phyloP scores from a whole-genome alignment of 2,329 filamentous ascomycete species.

The Neobulgaria alba region DNA sequence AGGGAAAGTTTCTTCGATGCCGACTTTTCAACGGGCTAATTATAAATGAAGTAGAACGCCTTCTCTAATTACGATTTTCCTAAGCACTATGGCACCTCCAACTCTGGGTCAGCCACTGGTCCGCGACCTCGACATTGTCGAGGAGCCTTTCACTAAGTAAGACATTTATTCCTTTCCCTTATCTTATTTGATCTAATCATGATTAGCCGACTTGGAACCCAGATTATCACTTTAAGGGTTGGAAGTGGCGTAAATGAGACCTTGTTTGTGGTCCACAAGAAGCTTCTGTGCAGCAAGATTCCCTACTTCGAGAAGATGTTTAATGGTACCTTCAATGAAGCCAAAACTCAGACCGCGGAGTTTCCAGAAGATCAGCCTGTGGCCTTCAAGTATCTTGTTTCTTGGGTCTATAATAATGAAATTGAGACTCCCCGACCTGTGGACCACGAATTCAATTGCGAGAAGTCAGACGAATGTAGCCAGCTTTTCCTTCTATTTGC shows the following conservation, averaged over 20 bases:
- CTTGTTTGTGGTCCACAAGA: constrained; percentile 12
- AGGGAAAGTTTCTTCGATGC: too few relatives aligned
- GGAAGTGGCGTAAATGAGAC: constrained; percentile 1
- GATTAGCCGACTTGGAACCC: constrained; percentile 5
- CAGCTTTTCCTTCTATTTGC: background rate
- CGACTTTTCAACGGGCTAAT: too few relatives aligned
- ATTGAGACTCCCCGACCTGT: background rate
- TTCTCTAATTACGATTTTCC: too few relatives aligned
- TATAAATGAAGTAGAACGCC: too few relatives aligned
- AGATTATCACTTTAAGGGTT: constrained; percentile 8
- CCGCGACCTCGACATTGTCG: background rate
- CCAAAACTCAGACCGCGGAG: constrained; percentile 2
- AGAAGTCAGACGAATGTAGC: background rate
- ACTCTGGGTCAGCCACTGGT: background rate
- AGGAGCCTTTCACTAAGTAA: background rate
- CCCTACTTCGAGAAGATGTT: constrained; percentile 16
- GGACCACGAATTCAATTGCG: background rate
- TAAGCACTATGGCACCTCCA: background rate
- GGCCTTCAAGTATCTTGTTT: constrained; percentile 9
- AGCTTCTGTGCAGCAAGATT: constrained; percentile 7
- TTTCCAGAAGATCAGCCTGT: constrained; percentile 13
- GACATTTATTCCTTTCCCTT: background rate
- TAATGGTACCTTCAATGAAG: constrained; percentile 11
- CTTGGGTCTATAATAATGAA: constrained; percentile 11
- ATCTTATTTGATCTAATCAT: background rate